Evolutionary conservation across 257 asterid species (phyloP), one percentile per base, ranked within the genome.

Genomic region (Misopates orontium): DNA sequence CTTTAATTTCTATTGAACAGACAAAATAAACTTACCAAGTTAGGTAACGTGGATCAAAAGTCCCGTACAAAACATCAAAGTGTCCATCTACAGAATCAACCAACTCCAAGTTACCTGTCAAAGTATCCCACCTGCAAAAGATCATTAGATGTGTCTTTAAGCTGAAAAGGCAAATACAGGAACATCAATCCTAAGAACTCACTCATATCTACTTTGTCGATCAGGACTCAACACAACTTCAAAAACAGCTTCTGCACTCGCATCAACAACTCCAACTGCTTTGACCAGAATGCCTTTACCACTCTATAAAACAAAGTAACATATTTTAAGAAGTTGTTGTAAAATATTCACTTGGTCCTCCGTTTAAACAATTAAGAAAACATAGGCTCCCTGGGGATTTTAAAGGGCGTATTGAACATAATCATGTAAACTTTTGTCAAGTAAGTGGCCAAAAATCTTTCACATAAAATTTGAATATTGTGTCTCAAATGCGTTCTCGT

Each of bases 241-340:
- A 77, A 94, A 91, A 42, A 91, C 96, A 58, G 96, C 83, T 78
- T 90, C 95, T 69, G 96, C 95, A 84, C 80, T 84, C 12, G 99
- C 99, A 64, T 90, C 94, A 69, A 90, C 89, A 60, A 94, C 95
- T 51, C 85, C 98, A 64, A 94, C 96, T 54, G 99, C 95, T 84
- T 94, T 90, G 79, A 90, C 98, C 71, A 94, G 82, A 64, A 87
- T 71, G 64, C 87, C 91, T 76, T 90, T 90, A 62, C 84, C 96
- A 79, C 75, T 73, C 99, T 94, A 76, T 67, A 82, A 71, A 71
- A 52, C 53, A 71, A 51, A 66, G 49, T 31, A 53, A 21, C n/a
- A n/a, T n/a, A n/a, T n/a, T n/a, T n/a, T n/a, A n/a, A 56, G 4
- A 55, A 66, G 12, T 42, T 52, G 58, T 51, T 53, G 42, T 36